Evolutionary conservation across 768 basidiomycete genomes (phyloP), one percentile per base, ranked within the genome.

Genomic region (Lentinula raphanica): DNA sequence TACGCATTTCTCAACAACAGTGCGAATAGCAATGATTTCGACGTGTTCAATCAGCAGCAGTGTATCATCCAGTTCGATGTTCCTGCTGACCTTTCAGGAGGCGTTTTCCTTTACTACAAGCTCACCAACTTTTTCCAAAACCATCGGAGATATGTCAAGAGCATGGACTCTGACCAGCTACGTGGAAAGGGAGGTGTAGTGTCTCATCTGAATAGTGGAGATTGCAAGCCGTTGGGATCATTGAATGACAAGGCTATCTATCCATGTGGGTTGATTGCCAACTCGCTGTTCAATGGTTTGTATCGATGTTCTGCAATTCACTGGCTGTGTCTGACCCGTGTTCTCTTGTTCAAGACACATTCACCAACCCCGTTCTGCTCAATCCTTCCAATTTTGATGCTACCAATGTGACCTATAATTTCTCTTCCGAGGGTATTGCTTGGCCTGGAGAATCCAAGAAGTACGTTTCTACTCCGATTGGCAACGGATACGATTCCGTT

Each of bases 81-180:
- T 36, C 93, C 94, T 7, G 84, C 85, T 54, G 83, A 91, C 67
- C 76, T 99, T 31, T 71, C 79, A 9, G 73, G 81, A 15, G 78
- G 87, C 25, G 89, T 98, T 12, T 84, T 99, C 66, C 78, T 98
- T 63, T 99, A 99, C 77, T 99, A 98, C 83, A 94, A 93, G 74
- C 81, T 92, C 69, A 93, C 91, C 49, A 94, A 94, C 76, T 96
- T 95, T 76, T 98, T 85, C 76, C 96, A 99, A 79, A 99, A 99
- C 71, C 97, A 99, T 70, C 87, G 97, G 32, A 85, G 97, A 68
- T 99, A 98, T 68, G 97, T 98, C 56, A 90, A 94, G 77, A 94
- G 92, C 68, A 74, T 92, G 42, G 84, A 94, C 67, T 79, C 87
- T 12, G 78, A 88, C 63, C 97, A 99, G 70, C 80, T 99, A 56